Percentiles rank a stretch among this genome's conserved stretches.
These are phyloP conservation scores for Hemileccinum rubropunctum DNA, from an alignment of 768 basidiomycete species.

Conservation along the genomic window DNA sequence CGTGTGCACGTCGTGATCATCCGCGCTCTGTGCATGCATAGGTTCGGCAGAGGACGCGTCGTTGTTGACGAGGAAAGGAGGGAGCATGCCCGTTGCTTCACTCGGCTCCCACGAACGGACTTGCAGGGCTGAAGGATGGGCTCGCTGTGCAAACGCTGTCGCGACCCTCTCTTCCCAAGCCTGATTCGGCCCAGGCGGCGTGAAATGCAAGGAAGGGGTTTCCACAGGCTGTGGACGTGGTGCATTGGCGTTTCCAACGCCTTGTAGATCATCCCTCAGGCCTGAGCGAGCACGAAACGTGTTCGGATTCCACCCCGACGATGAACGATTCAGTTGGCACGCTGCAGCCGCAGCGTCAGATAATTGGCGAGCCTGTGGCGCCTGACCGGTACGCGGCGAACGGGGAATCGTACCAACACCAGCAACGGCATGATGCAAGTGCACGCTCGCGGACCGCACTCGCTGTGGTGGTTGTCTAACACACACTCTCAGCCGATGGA, in stretches of 20 bases:
- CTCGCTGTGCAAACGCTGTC: neutral
- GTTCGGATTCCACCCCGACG: neutral
- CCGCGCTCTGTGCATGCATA: neutral
- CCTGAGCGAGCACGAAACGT: neutral
- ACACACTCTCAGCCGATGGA: neutral
- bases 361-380: neutral
- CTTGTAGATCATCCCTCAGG: neutral
- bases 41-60: neutral
- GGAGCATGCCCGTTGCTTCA: neutral
- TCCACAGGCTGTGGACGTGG: neutral
- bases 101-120: neutral
- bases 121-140: neutral
- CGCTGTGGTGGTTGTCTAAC: neutral
- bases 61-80: neutral
- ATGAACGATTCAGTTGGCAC: neutral
- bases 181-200: neutral
- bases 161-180: slow-evolving; percentile 8
- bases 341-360: neutral
- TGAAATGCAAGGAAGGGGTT: neutral
- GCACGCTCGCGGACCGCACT: neutral
- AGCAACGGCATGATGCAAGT: neutral
- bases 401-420: neutral
- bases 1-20: slow-evolving; percentile 7
- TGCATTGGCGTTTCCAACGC: neutral
- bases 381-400: neutral